Conservation (phyloP, 139 green algal species). For the Deuterostichococcus epilithicus region DNA sequence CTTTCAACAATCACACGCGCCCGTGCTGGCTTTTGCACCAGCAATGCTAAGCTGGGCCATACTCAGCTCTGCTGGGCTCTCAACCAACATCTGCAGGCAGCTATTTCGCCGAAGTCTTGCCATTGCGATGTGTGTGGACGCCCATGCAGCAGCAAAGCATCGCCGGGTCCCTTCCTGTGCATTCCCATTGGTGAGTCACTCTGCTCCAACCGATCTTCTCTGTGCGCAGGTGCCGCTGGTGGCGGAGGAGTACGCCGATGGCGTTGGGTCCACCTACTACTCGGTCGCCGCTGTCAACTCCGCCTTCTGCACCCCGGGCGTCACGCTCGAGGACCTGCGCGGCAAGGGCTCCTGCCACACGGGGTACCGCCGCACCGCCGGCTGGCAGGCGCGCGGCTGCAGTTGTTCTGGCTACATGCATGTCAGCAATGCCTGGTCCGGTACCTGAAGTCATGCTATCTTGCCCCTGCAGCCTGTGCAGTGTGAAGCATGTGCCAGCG, state of each 20-base stretch:
- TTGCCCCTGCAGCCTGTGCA: too few relatives aligned
- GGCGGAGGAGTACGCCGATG: conserved; percentile 7
- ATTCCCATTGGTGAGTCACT: not conserved
- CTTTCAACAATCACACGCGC: too few relatives aligned
- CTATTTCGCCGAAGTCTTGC: too few relatives aligned
- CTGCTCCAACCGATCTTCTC: not conserved
- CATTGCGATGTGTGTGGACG: too few relatives aligned
- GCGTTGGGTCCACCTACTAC: conserved; percentile 19
- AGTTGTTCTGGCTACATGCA: too few relatives aligned
- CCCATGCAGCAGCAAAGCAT: not conserved
- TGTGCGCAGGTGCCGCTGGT: conserved; percentile 9
- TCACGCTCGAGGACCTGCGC: conserved; percentile 20
- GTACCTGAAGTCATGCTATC: too few relatives aligned
- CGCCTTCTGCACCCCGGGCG: conserved; percentile 7
- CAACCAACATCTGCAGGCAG: too few relatives aligned
- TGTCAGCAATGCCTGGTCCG: too few relatives aligned
- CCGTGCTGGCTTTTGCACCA: too few relatives aligned
- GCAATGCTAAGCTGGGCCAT: too few relatives aligned
- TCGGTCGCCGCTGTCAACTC: conserved; percentile 14
- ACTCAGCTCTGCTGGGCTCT: too few relatives aligned
- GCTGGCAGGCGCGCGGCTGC: conserved; percentile 10
- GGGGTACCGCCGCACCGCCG: conserved; percentile 34
- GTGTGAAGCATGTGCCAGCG: too few relatives aligned
- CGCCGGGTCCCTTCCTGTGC: not conserved
- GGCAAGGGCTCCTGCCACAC: conserved; percentile 42